Conservation (phyloP, 2,329 filamentous ascomycete species). For the Fusarium fracticaudum region DNA sequence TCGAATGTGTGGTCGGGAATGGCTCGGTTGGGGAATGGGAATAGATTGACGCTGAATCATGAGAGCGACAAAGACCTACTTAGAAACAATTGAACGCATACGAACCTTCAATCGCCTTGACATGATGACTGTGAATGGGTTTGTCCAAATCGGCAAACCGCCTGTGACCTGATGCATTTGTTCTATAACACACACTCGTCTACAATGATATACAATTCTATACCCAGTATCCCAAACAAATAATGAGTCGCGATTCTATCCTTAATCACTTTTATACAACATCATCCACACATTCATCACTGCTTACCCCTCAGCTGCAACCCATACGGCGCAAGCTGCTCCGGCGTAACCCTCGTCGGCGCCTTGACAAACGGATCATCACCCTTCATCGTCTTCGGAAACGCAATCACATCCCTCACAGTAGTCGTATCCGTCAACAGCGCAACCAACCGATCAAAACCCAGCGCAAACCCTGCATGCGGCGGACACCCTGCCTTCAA, state of each 20-base stretch:
- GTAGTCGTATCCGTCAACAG: conserved; percentile 80
- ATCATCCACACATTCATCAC: not conserved
- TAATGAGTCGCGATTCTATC: conserved; percentile 9
- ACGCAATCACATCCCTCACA: conserved; percentile 93
- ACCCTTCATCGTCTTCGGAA: conserved; percentile 92
- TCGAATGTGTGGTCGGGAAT: conserved; percentile 8
- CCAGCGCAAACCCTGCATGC: conserved; percentile 91
- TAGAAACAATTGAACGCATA: not conserved
- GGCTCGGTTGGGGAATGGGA: conserved; percentile 1
- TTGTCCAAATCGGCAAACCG: rapidly evolving
- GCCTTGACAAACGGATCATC: conserved; percentile 86
- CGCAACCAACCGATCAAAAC: conserved; percentile 87
- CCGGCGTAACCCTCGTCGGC: conserved; percentile 73
- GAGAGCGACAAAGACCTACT: not conserved
- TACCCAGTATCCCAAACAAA: not conserved
- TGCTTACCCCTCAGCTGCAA: conserved; percentile 43
- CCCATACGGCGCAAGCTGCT: conserved; percentile 61
- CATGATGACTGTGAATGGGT: not conserved
- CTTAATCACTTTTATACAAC: not conserved
- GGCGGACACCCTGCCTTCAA: conserved; percentile 89
- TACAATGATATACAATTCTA: conserved; percentile 29
- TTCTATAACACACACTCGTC: not conserved
- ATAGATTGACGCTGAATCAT: conserved; percentile 6
- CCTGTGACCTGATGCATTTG: not conserved
- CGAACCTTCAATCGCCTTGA: not conserved